These are phyloP conservation scores for Juglanconis oblonga DNA, from an alignment of 2,329 filamentous ascomycete genomes.

Conservation along the genomic window DNA sequence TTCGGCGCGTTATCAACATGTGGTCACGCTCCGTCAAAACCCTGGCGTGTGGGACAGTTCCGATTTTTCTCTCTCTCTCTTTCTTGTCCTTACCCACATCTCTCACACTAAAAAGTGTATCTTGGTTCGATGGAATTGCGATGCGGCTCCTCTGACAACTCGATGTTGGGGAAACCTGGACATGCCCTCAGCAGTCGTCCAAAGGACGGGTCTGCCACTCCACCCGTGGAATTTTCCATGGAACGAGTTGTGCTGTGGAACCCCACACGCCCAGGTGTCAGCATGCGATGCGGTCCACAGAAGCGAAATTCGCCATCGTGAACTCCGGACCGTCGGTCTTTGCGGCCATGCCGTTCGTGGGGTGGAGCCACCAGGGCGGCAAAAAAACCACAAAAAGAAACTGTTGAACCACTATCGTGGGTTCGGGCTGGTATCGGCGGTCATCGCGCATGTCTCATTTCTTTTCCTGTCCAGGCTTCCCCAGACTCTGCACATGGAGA, in stretches of 20 bases:
- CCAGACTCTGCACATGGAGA: neutral
- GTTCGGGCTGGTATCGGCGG: neutral
- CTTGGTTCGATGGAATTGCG: neutral
- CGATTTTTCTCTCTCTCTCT: neutral
- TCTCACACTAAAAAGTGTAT: neutral
- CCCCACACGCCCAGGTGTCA: slow-evolving; percentile 9
- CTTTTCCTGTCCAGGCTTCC: neutral
- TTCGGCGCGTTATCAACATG: neutral
- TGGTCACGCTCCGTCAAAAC: neutral
- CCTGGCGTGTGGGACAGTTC: too few species aligned
- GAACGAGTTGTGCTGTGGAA: slow-evolving; percentile 9
- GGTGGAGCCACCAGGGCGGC: neutral
- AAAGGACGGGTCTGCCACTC: slow-evolving; percentile 9
- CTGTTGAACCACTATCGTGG: neutral
- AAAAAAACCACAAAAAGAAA: neutral
- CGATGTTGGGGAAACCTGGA: slow-evolving; percentile 16
- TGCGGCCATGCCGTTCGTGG: neutral
- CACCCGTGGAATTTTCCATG: slow-evolving; percentile 19
- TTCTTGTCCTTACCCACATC: neutral
- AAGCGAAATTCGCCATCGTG: slow-evolving; percentile 9
- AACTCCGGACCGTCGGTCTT: slow-evolving; percentile 4
- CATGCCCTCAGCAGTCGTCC: neutral
- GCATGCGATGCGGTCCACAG: slow-evolving; percentile 4
- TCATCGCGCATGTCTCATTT: neutral
- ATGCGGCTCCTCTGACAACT: neutral